Evolutionary conservation across 257 asterid species (phyloP).

Genomic region (Fraxinus anomala): DNA sequence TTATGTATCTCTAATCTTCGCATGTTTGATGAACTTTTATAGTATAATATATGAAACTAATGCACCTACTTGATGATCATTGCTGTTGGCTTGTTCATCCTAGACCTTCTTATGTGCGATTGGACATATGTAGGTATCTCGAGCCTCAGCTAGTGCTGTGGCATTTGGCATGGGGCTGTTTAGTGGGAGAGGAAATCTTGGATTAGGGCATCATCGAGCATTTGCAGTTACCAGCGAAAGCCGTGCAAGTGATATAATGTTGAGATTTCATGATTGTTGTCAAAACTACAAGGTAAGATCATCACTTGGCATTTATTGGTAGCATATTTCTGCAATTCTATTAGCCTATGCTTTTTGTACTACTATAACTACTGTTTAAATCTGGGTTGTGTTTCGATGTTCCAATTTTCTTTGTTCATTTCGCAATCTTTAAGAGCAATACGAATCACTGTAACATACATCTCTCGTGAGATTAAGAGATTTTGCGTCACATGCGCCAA

Average conservation of each 20-base stretch:
- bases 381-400: not conserved
- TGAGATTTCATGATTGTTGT: constrained; percentile 96
- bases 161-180: constrained; percentile 98
- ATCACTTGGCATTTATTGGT: constrained; percentile 15
- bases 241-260: constrained; percentile 86
- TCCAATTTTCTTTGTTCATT: not conserved
- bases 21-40: not conserved
- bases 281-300: constrained; percentile 83
- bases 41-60: not conserved
- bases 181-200: constrained; percentile 79
- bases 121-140: constrained; percentile 56
- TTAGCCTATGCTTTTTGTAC: constrained; percentile 3
- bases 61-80: constrained; percentile 10
- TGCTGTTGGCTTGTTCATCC: constrained; percentile 13
- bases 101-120: constrained; percentile 18
- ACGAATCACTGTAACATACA: not conserved
- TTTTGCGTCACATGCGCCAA: not conserved
- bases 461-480: not conserved
- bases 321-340: constrained; percentile 16
- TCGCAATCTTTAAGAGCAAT: constrained; percentile 14
- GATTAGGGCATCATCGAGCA: constrained; percentile 82
- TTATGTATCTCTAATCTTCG: constrained; percentile 7
- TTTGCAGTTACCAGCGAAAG: constrained; percentile 95
- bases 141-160: constrained; percentile 97
- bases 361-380: not conserved